Evolutionary conservation across 1,284 basidiomycete genomes (phyloP).

Genomic region (Bjerkandera adusta): DNA sequence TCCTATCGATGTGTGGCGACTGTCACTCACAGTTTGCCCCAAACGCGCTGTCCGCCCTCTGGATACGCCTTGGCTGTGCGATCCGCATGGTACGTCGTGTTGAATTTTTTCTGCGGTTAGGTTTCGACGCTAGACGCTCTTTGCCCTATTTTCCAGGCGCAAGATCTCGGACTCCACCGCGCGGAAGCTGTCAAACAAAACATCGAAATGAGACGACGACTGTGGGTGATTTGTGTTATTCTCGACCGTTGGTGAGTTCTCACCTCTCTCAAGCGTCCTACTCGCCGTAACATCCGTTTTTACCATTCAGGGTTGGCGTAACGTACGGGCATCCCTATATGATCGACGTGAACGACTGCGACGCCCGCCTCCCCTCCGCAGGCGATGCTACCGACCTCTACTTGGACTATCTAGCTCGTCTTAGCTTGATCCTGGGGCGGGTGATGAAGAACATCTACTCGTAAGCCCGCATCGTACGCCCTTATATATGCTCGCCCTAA

Average conservation of each 20-base stretch:
- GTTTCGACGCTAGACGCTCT: constrained; percentile 5
- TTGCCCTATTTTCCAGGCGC: constrained; percentile 53
- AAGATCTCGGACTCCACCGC: constrained; percentile 89
- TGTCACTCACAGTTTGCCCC: constrained; percentile 79
- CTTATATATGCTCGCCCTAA: constrained; percentile 14
- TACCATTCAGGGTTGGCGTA: constrained; percentile 71
- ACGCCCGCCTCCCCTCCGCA: constrained; percentile 82
- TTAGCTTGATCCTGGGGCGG: constrained; percentile 84
- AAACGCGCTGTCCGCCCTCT: constrained; percentile 71
- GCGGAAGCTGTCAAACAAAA: constrained; percentile 78
- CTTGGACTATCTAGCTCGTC: constrained; percentile 82
- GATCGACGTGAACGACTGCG: constrained; percentile 93
- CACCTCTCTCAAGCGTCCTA: not conserved
- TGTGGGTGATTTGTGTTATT: constrained; percentile 92
- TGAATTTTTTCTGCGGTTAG: constrained; percentile 17
- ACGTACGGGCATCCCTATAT: constrained; percentile 86
- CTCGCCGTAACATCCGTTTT: constrained; percentile 13
- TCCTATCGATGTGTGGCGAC: constrained; percentile 79
- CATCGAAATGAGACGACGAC: constrained; percentile 78
- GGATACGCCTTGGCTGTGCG: constrained; percentile 75
- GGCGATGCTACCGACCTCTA: constrained; percentile 72
- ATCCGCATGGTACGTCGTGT: constrained; percentile 74
- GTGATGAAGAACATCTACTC: constrained; percentile 91
- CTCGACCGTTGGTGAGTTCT: constrained; percentile 80
- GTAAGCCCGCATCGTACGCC: constrained; percentile 26